Evolutionary conservation across 306 rosid species (phyloP).

Genomic region (Lotus japonicus): DNA sequence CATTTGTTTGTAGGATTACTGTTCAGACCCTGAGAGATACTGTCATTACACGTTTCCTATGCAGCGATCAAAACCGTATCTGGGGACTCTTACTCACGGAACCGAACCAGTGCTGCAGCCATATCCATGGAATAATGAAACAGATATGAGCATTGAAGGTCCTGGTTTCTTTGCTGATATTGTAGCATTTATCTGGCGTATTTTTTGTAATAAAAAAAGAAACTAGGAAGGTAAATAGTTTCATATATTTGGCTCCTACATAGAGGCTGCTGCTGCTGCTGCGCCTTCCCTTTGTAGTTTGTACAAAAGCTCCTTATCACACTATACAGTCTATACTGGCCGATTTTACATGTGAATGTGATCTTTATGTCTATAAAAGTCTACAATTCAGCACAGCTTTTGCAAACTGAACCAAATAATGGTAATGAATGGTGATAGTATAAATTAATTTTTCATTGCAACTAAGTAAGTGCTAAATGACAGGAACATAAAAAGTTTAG

Average conservation of each 20-base stretch:
- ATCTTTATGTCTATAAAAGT: not conserved
- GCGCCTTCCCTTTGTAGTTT: no score
- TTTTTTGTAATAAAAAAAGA: not conserved
- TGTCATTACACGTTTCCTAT: conserved; percentile 41
- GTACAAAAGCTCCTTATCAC: not conserved
- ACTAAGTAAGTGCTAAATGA: not conserved
- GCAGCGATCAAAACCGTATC: conserved; percentile 37
- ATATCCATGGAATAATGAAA: conserved; percentile 50
- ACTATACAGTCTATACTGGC: not conserved
- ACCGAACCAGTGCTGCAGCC: conserved; percentile 41
- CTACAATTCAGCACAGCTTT: not conserved
- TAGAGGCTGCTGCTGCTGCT: no score
- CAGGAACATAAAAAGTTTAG: not conserved
- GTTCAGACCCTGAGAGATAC: conserved; percentile 51
- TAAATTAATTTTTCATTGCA: not conserved
- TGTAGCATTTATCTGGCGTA: not conserved
- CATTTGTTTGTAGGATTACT: conserved; percentile 45
- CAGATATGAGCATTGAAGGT: conserved; percentile 27
- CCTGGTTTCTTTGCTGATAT: conserved; percentile 1
- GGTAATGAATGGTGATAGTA: not conserved
- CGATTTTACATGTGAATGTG: not conserved
- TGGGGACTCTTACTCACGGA: conserved; percentile 44
- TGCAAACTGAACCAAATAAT: not conserved
- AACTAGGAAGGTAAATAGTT: not conserved
- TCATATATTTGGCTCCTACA: not conserved